Evolutionary conservation across 176 grass and related monocot genomes (phyloP).

Genomic region (Musa acuminata): DNA sequence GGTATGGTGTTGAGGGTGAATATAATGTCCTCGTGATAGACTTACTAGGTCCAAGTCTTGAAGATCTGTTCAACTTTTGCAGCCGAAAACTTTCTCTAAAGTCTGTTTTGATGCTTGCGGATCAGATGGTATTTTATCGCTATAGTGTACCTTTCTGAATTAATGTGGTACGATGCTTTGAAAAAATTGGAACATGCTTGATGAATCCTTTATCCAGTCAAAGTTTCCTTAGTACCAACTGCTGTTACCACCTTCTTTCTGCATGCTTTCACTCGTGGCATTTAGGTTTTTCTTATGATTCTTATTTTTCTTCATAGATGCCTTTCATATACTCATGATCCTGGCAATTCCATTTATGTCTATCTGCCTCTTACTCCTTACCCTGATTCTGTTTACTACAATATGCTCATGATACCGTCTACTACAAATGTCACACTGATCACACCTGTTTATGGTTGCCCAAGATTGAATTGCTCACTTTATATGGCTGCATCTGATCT

Average conservation of each 20-base stretch:
- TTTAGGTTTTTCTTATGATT: no score
- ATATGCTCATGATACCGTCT: neutral
- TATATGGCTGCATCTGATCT: conserved; percentile 3
- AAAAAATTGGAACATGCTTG: neutral
- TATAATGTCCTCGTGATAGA: conserved; percentile 99
- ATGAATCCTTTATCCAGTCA: neutral
- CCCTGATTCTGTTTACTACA: neutral
- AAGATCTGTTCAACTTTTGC: conserved; percentile 98
- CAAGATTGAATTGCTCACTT: neutral
- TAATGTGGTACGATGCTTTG: neutral
- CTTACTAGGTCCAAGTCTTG: conserved; percentile 84
- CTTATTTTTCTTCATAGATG: no score
- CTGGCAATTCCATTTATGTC: neutral
- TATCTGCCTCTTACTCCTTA: neutral
- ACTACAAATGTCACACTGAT: neutral
- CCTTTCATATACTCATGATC: no score
- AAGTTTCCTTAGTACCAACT: neutral
- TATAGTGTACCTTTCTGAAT: neutral
- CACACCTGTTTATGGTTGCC: neutral
- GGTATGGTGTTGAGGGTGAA: conserved; percentile 94
- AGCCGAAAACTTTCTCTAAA: conserved; percentile 94
- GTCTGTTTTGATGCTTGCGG: conserved; percentile 96
- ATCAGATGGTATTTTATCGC: conserved; percentile 70
- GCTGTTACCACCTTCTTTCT: no score
- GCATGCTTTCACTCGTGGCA: no score